Evolutionary conservation across 805 yeast species (phyloP).

Genomic region (Torulaspora gathmanii): DNA sequence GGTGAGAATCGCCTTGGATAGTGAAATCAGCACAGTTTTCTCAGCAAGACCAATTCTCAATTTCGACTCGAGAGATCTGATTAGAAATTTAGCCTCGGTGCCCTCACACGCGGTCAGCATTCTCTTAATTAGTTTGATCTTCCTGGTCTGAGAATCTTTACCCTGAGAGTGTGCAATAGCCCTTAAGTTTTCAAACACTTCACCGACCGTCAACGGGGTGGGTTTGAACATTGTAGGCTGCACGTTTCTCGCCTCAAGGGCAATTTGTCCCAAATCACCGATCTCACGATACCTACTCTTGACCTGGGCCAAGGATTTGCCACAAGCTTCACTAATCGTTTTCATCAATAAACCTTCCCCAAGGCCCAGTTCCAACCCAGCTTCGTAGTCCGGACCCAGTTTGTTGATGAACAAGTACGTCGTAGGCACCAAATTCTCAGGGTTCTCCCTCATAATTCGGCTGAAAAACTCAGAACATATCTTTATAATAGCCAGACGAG

Average conservation of each 20-base stretch:
- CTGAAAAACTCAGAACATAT: constrained; percentile 68
- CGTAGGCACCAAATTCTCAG: constrained; percentile 55
- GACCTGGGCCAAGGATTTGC: constrained; percentile 65
- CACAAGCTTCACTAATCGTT: constrained; percentile 86
- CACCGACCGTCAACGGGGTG: constrained; percentile 63
- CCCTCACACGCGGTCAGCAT: constrained; percentile 83
- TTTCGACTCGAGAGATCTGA: constrained; percentile 89
- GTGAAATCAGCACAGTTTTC: constrained; percentile 76
- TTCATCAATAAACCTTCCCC: constrained; percentile 88
- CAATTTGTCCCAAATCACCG: constrained; percentile 91
- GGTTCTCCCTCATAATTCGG: constrained; percentile 53
- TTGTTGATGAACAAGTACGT: constrained; percentile 84
- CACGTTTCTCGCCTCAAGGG: constrained; percentile 71
- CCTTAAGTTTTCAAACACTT: constrained; percentile 69
- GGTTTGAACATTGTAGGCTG: constrained; percentile 96
- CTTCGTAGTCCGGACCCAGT: constrained; percentile 90
- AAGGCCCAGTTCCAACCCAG: constrained; percentile 82
- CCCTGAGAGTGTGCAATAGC: constrained; percentile 78
- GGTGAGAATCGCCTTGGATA: constrained; percentile 75
- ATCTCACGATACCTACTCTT: constrained; percentile 68
- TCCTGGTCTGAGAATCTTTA: constrained; percentile 71
- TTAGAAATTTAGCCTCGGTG: constrained; percentile 82
- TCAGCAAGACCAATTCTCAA: constrained; percentile 91
- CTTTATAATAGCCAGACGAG: constrained; percentile 76
- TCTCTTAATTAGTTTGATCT: constrained; percentile 73